Base-by-base conservation (phyloP, 441 rosid genomes). In the Pelargonium australe region DNA sequence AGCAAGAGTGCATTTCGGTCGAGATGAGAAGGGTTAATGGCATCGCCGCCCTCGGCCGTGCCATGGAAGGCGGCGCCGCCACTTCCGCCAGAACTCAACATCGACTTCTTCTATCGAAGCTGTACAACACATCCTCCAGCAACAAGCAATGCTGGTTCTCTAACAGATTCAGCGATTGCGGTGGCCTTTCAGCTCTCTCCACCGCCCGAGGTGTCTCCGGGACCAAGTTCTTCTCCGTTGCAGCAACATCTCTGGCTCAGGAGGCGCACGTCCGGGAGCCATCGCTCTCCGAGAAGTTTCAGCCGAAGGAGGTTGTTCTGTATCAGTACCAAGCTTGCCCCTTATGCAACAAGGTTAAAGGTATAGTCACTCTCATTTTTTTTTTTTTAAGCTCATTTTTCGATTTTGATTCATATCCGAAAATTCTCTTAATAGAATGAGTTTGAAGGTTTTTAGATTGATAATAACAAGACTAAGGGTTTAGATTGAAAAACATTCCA, bases 291-390 rank as follows among this genome's bases (percentile, higher is more conserved):
- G 77, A 68, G 69, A 89, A 81, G 72, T 78, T 85, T 40, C 68
- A 70, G 5, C 91, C 88, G 37, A 83, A 80, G 16, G 96, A 94
- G 43, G 90, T 91, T 5, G 85, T 87, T 65, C 86, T 91, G 8
- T 94, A 94, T 77, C 99, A 94, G 81, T 94, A 90, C 70, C 94
- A 91, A 76, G 97, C 99, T 65, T 94, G 96, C 77, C 96, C 97
- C 73, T 94, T 94, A 77, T 90, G 97, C 83, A 94, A 94, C 81
- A 94, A 94, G 81, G 88, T 91, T 66, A 89, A 86, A 90, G 94
- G 97, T 93, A 68, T 16, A 13, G 13, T 66, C 44, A 14, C 37
- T 34, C 37, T 34, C 37, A 3, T 4, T 34, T 61, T 28, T 45
- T 7, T 10, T 25, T 25, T 1, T 6, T 14, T 61, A 10, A 20